Evolutionary conservation across 2,329 filamentous ascomycete genomes (phyloP).

Genomic region (Monosporascus sp.): DNA sequence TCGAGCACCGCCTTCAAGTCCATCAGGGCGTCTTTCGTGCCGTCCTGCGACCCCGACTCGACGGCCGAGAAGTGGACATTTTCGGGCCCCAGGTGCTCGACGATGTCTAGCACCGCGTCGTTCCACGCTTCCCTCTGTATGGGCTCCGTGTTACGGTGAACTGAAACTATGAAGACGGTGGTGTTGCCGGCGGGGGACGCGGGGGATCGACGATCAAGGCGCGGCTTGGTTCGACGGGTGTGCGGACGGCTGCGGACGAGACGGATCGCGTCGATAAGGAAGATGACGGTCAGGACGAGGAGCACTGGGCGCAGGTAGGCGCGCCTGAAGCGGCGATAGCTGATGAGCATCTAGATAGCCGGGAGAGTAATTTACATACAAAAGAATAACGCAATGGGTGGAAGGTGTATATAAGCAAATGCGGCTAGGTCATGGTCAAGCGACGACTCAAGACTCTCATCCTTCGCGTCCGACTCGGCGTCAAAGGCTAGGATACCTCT

Average conservation of each 20-base stretch:
- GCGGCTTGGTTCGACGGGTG: constrained; percentile 22
- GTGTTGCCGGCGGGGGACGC: constrained; percentile 18
- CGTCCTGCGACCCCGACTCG: constrained; percentile 64
- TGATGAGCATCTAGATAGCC: constrained; percentile 29
- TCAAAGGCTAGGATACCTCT: too few relatives aligned
- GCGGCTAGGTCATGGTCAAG: too few relatives aligned
- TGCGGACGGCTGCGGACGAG: constrained; percentile 25
- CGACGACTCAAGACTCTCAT: too few relatives aligned
- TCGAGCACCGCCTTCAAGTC: constrained; percentile 51
- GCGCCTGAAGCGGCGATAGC: constrained; percentile 30
- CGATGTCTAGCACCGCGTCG: constrained; percentile 49
- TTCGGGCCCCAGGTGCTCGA: constrained; percentile 50
- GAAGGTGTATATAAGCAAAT: neutral
- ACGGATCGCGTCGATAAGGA: constrained; percentile 29
- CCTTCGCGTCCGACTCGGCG: too few relatives aligned
- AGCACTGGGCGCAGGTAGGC: constrained; percentile 29
- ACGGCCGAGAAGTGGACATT: constrained; percentile 63
- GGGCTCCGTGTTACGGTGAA: constrained; percentile 61
- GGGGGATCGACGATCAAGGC: constrained; percentile 13
- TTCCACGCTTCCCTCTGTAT: constrained; percentile 58
- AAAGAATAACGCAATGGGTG: constrained; percentile 4
- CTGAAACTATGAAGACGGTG: constrained; percentile 58
- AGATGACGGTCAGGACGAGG: constrained; percentile 24
- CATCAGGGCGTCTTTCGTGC: constrained; percentile 56
- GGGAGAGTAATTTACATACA: constrained; percentile 2